Base-by-base conservation (phyloP, 2,329 filamentous ascomycete genomes). In the Aspergillus neoniger region DNA sequence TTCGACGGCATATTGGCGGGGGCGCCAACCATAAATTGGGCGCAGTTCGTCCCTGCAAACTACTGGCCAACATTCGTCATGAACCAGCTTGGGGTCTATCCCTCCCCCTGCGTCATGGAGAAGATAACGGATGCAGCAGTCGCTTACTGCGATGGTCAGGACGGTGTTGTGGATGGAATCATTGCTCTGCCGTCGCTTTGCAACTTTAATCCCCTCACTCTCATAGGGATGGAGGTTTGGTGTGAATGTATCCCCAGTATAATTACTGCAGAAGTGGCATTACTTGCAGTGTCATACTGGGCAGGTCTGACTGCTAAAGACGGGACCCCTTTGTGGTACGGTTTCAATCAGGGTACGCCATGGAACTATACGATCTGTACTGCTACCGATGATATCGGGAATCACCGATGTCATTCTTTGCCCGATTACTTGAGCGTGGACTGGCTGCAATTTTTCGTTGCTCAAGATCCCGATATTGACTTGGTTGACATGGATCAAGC, bases 1-100 rank as follows among this genome's bases (percentile, higher is more conserved):
- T 87, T 86, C 57, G 83, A 87, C 64, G 85, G 85, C 15, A 78
- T 84, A 9, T 63, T 86, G 1, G 80, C 84, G 10, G 56, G 21
- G 3, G 82, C 78, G 80, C 79, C 71, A 70, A 72, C 54, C 78
- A 82, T 67, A 66, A 85, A 28, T 75, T 79, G 63, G 57, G 15
- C 64, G 63, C 19, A 66, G 61, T 39, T 78, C 69, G 56, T 76
- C 2, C 50, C 58, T 2, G 56, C 63, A 1, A 61, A 55, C 4
- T 58, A 57, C 51, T 69, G 62, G 56, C 28, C 53, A 12, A 28
- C 15, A 14, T 8, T 38, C 3, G 57, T 60, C 9, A 62, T 62
- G 62, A 53, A 58, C 30, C 17, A 56, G 36, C 25, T 15, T 3
- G 21, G 44, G 7, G 23, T n/a, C 5, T 57, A 56, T 23, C 59